Percentiles rank a stretch among this genome's conserved stretches.
phyloP scores from a whole-genome alignment of 1,139 yeast genomes.

The Blastobotrys proliferans region DNA sequence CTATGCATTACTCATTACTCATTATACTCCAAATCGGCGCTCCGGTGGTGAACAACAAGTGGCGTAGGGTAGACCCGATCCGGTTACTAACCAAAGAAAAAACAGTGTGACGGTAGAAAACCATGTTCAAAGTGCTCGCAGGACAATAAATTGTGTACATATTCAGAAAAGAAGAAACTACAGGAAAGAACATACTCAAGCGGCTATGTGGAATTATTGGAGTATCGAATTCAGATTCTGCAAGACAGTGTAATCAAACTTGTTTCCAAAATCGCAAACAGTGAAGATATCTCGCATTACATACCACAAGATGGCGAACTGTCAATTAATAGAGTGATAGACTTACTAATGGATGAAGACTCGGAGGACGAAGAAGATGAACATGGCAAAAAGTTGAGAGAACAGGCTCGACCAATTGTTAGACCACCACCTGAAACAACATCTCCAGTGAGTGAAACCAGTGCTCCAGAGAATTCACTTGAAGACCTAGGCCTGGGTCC shows the following conservation, averaged over 20 bases:
- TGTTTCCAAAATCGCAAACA: slow-evolving; percentile 36
- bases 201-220: slow-evolving; percentile 68
- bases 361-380: slow-evolving; percentile 9
- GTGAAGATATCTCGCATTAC: slow-evolving; percentile 27
- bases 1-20: no score
- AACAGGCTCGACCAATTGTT: neutral
- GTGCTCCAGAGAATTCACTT: neutral
- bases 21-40: no score
- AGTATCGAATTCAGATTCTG: slow-evolving; percentile 59
- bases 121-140: slow-evolving; percentile 67
- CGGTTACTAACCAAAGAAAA: no score
- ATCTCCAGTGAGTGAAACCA: neutral
- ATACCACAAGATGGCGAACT: slow-evolving; percentile 22
- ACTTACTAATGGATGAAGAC: slow-evolving; percentile 20
- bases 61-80: no score
- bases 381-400: neutral
- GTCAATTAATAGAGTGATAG: slow-evolving; percentile 26
- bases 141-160: slow-evolving; percentile 73
- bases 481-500: slow-evolving; percentile 19
- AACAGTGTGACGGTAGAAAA: slow-evolving; percentile 66
- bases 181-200: slow-evolving; percentile 59
- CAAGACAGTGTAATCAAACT: slow-evolving; percentile 50
- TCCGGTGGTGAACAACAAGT: no score
- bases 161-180: slow-evolving; percentile 60
- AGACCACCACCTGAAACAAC: neutral